Evolutionary conservation across 164 flowering plant species (phyloP), one percentile per base, ranked within the genome.

Genomic region (Liquidambar formosana): DNA sequence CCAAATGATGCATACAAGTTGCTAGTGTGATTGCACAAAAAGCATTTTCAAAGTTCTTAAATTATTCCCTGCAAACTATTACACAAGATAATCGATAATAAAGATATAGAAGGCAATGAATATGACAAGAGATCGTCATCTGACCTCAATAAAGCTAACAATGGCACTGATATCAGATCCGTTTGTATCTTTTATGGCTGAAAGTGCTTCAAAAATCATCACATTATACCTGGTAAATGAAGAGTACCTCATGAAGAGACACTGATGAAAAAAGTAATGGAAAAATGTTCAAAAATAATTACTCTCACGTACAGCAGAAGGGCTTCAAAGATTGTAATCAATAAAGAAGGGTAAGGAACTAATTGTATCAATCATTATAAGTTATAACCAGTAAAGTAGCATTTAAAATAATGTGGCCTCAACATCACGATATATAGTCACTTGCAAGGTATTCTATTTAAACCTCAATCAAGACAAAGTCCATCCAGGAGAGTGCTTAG

Each of bases 151-250:
- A 75, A 67, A 93, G 66, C 60, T 57, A 33, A 76, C 71, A 68
- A 91, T 81, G 15, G 85, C 70, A 73, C 71, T 51, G 48, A 78
- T 70, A 21, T 86, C 92, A 23, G 82, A 78, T 69, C 97, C 94
- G 80, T 81, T 84, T 25, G 90, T 83, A 61, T 89, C 91, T 69
- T 79, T 84, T 41, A 85, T 47, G 61, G 79, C 62, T 25, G 92
- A 72, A 67, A 92, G 79, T 60, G 94, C 97, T 76, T 92, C 92
- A 73, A 81, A 76, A 60, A 91, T 85, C 86, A 86, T 73, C 11
- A 78, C 63, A 70, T 77, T 82, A 75, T 85, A 84, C 85, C 96
- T 90, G 80, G 48, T 45, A 48, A 58, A 23, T 10, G 26, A 51
- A 63, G 60, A 69, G 65, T 8, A 51, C 69, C 26, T 54, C 41